Evolutionary conservation across 805 yeast genomes (phyloP).

Genomic region (Metschnikowia peoriensis): DNA sequence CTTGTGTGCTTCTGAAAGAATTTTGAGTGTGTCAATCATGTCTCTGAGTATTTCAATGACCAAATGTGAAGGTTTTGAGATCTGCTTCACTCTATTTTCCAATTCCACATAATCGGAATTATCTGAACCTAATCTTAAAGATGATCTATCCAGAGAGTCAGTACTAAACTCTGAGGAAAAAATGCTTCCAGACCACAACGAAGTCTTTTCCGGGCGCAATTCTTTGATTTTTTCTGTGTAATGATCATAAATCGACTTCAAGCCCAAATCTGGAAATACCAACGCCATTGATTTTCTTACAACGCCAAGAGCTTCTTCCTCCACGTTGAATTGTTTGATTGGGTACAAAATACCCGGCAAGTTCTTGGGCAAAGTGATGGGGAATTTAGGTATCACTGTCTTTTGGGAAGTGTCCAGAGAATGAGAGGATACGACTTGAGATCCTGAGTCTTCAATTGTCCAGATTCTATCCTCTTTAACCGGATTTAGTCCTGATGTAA

Average conservation of each 20-base stretch:
- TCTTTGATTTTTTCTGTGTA: constrained; percentile 10
- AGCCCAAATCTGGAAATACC: constrained; percentile 22
- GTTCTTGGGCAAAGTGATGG: constrained; percentile 27
- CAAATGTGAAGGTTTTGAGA: constrained; percentile 18
- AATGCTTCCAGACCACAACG: constrained; percentile 13
- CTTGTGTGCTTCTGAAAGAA: constrained; percentile 30
- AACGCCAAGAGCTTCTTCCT: constrained; percentile 1
- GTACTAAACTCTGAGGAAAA: constrained; percentile 14
- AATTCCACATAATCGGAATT: constrained; percentile 17
- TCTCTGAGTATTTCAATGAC: constrained; percentile 25
- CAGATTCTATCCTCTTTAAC: constrained; percentile 18
- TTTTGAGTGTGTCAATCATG: constrained; percentile 22
- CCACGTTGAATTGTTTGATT: constrained; percentile 16
- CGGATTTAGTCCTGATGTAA: constrained; percentile 25
- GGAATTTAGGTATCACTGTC: constrained; percentile 7
- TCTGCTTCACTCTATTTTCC: constrained; percentile 16
- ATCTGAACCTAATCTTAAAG: constrained; percentile 5
- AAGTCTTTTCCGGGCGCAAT: constrained; percentile 2
- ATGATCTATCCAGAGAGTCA: constrained; percentile 10
- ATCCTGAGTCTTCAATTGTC: constrained; percentile 9
- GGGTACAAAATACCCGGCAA: constrained; percentile 32
- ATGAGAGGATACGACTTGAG: constrained; percentile 3
- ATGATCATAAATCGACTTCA: constrained; percentile 16
- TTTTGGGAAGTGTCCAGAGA: neutral
- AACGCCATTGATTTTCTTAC: constrained; percentile 21